Base-by-base conservation (phyloP, 225 moss, liverwort and hornwort genomes). In the Bryoerythrophyllum caledonicum region DNA sequence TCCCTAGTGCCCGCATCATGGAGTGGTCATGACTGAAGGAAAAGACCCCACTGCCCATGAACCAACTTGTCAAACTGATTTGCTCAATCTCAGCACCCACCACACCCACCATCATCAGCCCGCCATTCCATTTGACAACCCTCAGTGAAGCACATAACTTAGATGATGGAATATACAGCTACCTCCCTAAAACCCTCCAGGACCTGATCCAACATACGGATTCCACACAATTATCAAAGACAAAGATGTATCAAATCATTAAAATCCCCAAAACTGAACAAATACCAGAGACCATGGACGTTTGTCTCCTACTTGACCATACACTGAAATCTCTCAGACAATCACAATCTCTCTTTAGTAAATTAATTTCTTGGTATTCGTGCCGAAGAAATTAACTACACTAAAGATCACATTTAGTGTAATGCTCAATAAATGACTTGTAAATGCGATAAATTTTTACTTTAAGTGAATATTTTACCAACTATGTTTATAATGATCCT, bases 161-260 rank as follows among this genome's bases (percentile, higher is more conserved):
- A n/a, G n/a, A n/a, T n/a, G n/a, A n/a, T 32, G 32, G 32, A 32
- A 32, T 32, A 32, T 32, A 32, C 32, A 32, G 32, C 0, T n/a
- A n/a, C n/a, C n/a, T 3, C 32, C 49, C 61, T 59, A 17, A 10
- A n/a, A 23, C 16, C 32, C 72, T 26, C 11, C 3, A 14, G 43
- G 71, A 60, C 71, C 44, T 28, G 13, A 61, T 48, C 61, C 72
- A 48, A 10, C 46, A 13, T 32, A 60, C 71, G n/a, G 14, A 71
- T 71, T 71, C 59, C 28, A 2, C 13, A 30, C 30, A 9, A n/a
- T n/a, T 10, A 8, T 43, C 44, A 43, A 44, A 60, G 14, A 5
- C 2, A 46, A 24, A 34, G 34, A 10, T 6, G 10, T 49, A 34
- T 61, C 28, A 34, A 48, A 48, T 48, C 5, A 25, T 3, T 26